Base-by-base conservation (phyloP, 148 eudicot species). In the Chenopodium berlandieri region DNA sequence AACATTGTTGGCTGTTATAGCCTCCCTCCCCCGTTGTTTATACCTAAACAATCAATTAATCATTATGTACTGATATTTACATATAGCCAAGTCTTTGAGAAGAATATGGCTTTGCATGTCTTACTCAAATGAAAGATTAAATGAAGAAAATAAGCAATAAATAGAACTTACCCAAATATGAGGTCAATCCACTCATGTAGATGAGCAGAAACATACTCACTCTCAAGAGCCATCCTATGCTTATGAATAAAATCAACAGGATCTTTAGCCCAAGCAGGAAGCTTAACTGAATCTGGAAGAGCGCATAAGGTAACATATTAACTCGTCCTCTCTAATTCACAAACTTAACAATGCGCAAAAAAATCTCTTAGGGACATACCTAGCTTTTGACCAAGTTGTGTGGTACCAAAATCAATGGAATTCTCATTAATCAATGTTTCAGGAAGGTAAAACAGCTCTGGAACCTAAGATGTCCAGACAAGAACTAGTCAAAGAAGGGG, bases 181-280 rank as follows among this genome's bases (percentile, higher is more conserved):
- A 97, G 97, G 87, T 97, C 99, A 86, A 97, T 88, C 99, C 99
- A 97, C 83, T 97, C 98, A 83, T 97, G 99, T 86, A 97, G 89
- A 90, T 97, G 99, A 75, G 92, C 91, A 81, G 99, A 97, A 79
- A 94, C 97, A 85, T 94, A 92, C 86, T 94, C 99, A 86, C 99
- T 94, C 90, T 97, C 99, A 62, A 97, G 98, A 60, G 98, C 99
- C 97, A 85, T 90, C 77, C 93, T 90, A 87, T 97, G 95, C 86
- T 97, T 94, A 85, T 92, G 93, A 80, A 94, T 88, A 79, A 97
- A 97, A 75, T 97, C 99, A 85, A 94, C 86, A 40, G 92, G 90
- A 84, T 89, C 94, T 84, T 88, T 86, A 78, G 99, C 99, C 99
- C 99, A 97, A 60, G 95, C 90, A 86, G 99, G 99, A 81, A 97